Conservation (phyloP, 208 protist species). For the Acanthamoeba triangularis region DNA sequence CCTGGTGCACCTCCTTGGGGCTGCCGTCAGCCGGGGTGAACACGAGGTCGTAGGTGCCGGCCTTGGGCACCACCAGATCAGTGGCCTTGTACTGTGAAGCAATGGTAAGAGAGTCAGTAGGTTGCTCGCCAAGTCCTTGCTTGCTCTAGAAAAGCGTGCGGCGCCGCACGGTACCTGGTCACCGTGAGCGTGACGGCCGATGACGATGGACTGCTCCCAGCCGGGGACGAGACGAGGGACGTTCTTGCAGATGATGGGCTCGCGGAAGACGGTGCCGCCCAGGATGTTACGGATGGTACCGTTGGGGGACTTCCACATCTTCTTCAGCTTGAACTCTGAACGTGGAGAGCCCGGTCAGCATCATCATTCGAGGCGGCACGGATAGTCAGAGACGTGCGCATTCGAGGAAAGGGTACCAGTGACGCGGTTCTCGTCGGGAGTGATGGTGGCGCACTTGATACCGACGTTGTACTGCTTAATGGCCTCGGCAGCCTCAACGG, state of each 20-base stretch:
- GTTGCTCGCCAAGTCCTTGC: too few species aligned
- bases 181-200: constrained; percentile 97
- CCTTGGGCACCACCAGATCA: constrained; percentile 93
- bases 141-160: too few species aligned
- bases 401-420: constrained; percentile 82
- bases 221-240: constrained; percentile 90
- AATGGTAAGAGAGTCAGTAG: too few species aligned
- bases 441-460: constrained; percentile 99
- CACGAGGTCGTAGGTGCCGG: constrained; percentile 96
- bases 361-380: background rate
- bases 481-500: constrained; percentile 92
- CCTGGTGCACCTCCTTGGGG: constrained; percentile 81
- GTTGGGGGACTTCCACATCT: constrained; percentile 99
- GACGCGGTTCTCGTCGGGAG: constrained; percentile 98
- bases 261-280: constrained; percentile 98
- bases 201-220: constrained; percentile 97
- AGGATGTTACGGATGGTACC: constrained; percentile 99
- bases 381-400: background rate
- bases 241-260: constrained; percentile 95
- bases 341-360: background rate
- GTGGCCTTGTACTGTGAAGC: constrained; percentile 95
- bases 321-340: constrained; percentile 97
- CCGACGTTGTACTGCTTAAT: constrained; percentile 97
- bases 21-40: constrained; percentile 93
- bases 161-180: constrained; percentile 91